Evolutionary conservation across 768 basidiomycete species (phyloP), one percentile per base, ranked within the genome.

Genomic region (Leccinum longicurvipes): DNA sequence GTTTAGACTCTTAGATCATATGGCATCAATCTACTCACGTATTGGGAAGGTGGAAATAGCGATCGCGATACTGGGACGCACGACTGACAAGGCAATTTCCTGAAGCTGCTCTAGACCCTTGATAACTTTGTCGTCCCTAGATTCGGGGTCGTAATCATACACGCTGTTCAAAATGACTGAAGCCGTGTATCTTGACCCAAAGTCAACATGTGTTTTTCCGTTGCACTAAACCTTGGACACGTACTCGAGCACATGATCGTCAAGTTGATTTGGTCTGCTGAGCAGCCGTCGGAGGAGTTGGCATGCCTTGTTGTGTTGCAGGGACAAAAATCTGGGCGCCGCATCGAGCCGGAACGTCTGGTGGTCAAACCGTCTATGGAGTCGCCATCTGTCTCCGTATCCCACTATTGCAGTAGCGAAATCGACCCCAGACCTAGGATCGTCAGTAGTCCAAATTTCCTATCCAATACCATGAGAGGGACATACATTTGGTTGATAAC

Each of bases 191-290:
- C 63, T 65, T 3, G 3, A 29, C 1, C 27, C 3, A 21, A 17
- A 4, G n/a, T 29, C 36, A 4, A 41, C 34, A 36, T 12, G 4
- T 7, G 39, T 17, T 17, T 8, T 11, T 23, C n/a, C 31, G 24
- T 1, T 15, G 9, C 25, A 12, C 11, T 23, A 1, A 24, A 9
- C 21, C 6, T 15, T 9, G 8, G 10, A 29, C 8, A 39, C 64
- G 19, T 23, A 66, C 78, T 74, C 68, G 17, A 68, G 65, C 2
- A 76, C 53, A 44, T 73, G 72, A 19, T 66, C 67, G 10, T 65
- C 31, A 21, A 74, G 59, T 50, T 68, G 62, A 7, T 71, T 69
- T 19, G 74, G 73, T 7, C 60, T 45, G n/a, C 69, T 62, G 2
- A 76, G 25, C 15, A 78, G 61, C 8, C 61, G 66, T 4, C 55